Evolutionary conservation across 371 early-diverging fungal species (phyloP).

Genomic region (Mortierella sp.): DNA sequence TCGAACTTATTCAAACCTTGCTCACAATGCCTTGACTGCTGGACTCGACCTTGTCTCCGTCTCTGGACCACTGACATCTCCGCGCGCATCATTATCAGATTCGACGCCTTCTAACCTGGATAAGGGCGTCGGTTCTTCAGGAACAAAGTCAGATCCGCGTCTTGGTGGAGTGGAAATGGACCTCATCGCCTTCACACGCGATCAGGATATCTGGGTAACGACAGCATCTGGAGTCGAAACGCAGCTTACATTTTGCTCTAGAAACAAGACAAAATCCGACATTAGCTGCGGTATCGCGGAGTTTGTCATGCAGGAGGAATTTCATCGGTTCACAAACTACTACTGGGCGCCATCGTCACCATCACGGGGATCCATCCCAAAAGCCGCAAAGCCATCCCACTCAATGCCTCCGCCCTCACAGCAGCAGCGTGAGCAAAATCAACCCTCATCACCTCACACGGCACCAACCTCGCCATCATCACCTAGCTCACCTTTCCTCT

Average conservation of each 20-base stretch:
- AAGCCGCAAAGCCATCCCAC: not conserved
- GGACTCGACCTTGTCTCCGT: slow-evolving; percentile 45
- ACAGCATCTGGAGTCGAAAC: slow-evolving; percentile 69
- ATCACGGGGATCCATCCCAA: not conserved
- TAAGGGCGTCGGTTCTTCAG: slow-evolving; percentile 29
- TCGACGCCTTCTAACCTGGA: slow-evolving; percentile 25
- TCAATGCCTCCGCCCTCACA: slow-evolving; percentile 7
- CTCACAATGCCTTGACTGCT: slow-evolving; percentile 39
- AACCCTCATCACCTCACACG: not conserved
- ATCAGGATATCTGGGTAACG: slow-evolving; percentile 77
- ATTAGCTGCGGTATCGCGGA: slow-evolving; percentile 77
- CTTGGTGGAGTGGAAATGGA: slow-evolving; percentile 67
- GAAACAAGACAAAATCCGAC: slow-evolving; percentile 52
- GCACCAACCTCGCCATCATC: slow-evolving; percentile 4
- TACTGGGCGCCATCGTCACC: slow-evolving; percentile 63
- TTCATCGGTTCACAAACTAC: slow-evolving; percentile 78
- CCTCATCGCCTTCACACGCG: slow-evolving; percentile 70
- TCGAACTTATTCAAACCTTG: slow-evolving; percentile 26
- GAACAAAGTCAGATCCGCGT: slow-evolving; percentile 67
- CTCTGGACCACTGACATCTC: slow-evolving; percentile 43
- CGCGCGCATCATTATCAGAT: slow-evolving; percentile 33
- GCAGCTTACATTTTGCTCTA: slow-evolving; percentile 71
- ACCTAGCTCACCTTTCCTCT: slow-evolving; percentile 1
- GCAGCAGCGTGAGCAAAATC: not conserved
- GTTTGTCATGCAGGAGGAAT: slow-evolving; percentile 87